phyloP scores from a whole-genome alignment of 768 basidiomycete species.

The Heimioporus sp. region DNA sequence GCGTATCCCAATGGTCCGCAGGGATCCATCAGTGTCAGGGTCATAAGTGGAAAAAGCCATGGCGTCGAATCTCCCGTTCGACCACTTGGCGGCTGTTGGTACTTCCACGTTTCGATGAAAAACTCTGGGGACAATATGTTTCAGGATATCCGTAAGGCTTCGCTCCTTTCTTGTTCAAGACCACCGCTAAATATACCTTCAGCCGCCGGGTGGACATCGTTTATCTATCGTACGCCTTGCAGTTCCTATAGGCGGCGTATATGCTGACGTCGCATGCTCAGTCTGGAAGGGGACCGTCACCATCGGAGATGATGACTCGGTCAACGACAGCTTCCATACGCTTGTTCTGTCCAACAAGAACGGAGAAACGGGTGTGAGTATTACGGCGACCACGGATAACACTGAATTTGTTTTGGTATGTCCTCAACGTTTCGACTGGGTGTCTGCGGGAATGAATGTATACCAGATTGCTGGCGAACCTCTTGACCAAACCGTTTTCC shows the following conservation, averaged over 20 bases:
- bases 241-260: neutral
- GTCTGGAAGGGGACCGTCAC: constrained; percentile 53
- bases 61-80: constrained; percentile 86
- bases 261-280: constrained; percentile 11
- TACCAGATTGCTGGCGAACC: constrained; percentile 80
- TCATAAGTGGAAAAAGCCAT: constrained; percentile 88
- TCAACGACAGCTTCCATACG: constrained; percentile 68
- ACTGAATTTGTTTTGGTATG: constrained; percentile 76
- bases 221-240: constrained; percentile 67
- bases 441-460: constrained; percentile 3
- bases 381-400: constrained; percentile 56
- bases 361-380: constrained; percentile 63
- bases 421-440: constrained; percentile 1
- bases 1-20: constrained; percentile 70
- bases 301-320: constrained; percentile 50
- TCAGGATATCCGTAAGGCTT: constrained; percentile 73
- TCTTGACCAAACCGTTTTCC: constrained; percentile 83
- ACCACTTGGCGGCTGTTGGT: constrained; percentile 93
- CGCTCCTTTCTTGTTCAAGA: neutral
- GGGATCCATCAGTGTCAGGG: constrained; percentile 69
- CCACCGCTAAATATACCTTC: neutral
- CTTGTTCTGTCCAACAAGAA: constrained; percentile 69
- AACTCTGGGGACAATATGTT: constrained; percentile 61
- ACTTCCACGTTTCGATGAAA: constrained; percentile 73
- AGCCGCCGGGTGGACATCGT: constrained; percentile 89